Evolutionary conservation across 768 basidiomycete genomes (phyloP).

Genomic region (Rhizopogon vinicolor): DNA sequence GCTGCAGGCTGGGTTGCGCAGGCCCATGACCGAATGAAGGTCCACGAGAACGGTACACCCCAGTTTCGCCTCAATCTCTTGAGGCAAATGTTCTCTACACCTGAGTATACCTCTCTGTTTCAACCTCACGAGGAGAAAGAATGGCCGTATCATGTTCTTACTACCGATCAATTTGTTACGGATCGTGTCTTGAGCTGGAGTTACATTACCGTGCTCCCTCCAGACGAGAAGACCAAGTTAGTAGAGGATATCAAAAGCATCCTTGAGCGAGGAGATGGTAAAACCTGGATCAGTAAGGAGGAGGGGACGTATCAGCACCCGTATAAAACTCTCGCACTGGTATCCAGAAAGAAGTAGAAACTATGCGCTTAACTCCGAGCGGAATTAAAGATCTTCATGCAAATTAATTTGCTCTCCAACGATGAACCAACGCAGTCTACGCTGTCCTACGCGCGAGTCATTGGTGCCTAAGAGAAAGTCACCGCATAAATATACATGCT

Average conservation of each 20-base stretch:
- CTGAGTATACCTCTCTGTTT: conserved; percentile 57
- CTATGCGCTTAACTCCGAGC: no score
- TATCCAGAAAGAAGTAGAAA: conserved; percentile 38
- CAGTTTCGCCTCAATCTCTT: conserved; percentile 78
- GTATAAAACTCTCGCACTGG: conserved; percentile 62
- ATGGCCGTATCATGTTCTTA: conserved; percentile 48
- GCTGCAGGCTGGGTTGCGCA: conserved; percentile 72
- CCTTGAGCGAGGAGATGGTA: conserved; percentile 53
- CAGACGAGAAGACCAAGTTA: conserved; percentile 51
- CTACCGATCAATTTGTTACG: conserved; percentile 51
- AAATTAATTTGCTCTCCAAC: no score
- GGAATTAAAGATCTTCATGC: no score
- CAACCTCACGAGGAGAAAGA: conserved; percentile 49
- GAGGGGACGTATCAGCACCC: conserved; percentile 77
- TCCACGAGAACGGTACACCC: conserved; percentile 66
- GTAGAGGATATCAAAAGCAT: conserved; percentile 48
- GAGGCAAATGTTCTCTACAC: conserved; percentile 62
- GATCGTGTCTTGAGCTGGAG: conserved; percentile 79
- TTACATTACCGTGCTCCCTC: conserved; percentile 65
- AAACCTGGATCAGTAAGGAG: conserved; percentile 72
- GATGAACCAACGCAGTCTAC: no score
- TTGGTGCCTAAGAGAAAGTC: no score
- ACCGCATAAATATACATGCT: no score
- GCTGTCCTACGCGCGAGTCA: no score
- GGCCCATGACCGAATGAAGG: conserved; percentile 64